These are phyloP conservation scores for Westerdykella aurantiaca DNA, from an alignment of 2,329 filamentous ascomycete species.

Conservation along the genomic window DNA sequence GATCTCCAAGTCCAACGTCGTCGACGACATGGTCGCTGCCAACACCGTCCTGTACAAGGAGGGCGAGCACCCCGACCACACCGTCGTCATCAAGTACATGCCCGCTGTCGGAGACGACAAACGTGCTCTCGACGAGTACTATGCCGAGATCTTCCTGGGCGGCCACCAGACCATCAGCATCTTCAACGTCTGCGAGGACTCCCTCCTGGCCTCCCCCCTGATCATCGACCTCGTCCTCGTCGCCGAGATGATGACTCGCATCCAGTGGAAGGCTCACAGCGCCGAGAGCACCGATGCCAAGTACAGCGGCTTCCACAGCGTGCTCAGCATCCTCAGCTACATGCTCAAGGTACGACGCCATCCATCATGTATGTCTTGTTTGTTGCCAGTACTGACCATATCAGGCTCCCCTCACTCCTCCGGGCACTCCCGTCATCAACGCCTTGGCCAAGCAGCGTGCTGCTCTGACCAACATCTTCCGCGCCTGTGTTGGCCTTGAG, in stretches of 20 bases:
- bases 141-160: conserved; percentile 97
- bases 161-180: conserved; percentile 97
- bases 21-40: conserved; percentile 98
- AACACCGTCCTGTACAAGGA: conserved; percentile 86
- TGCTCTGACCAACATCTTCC: conserved; percentile 96
- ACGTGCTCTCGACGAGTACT: conserved; percentile 97
- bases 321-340: conserved; percentile 95
- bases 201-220: conserved; percentile 85
- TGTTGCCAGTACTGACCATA: neutral
- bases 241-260: conserved; percentile 96
- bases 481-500: conserved; percentile 91
- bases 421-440: conserved; percentile 93
- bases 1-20: conserved; percentile 98
- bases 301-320: conserved; percentile 93
- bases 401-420: conserved; percentile 86
- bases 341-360: conserved; percentile 67
- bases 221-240: conserved; percentile 95
- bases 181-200: conserved; percentile 99
- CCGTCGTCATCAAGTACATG: conserved; percentile 99
- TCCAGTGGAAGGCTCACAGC: conserved; percentile 70
- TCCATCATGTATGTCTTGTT: neutral
- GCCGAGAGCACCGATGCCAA: conserved; percentile 54
- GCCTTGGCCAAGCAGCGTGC: conserved; percentile 92
- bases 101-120: conserved; percentile 98
- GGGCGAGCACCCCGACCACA: conserved; percentile 95